Base-by-base conservation (phyloP, 371 early-diverging fungal species). In the Spiromyces aspiralis region DNA sequence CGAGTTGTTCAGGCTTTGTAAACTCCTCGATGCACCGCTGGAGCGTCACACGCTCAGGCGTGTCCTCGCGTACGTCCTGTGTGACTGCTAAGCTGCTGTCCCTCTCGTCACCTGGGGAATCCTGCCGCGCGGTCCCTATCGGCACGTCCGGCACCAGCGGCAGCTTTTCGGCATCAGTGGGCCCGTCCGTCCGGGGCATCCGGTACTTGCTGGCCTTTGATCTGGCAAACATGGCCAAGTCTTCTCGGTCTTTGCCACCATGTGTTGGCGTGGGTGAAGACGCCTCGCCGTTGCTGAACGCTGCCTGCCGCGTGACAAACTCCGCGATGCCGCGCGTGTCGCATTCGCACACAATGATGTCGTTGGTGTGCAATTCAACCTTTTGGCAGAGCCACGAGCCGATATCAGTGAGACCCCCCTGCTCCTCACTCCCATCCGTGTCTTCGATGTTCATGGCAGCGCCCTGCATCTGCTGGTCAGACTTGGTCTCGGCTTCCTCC, bases 21-120 rank as follows among this genome's bases (percentile, higher is more conserved):
- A 85, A 92, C 55, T 81, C 83, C 19, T 79, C 68, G 44, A 93
- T 49, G 54, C 95, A 95, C 51, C 82, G 78, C 23, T 76, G 66
- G 24, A 90, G 54, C 0, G 80, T 72, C 10, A 85, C 16, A 10
- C 10, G 16, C 16, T 35, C 16, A 10, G 6, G 6, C 16, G 35
- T 16, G 6, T 35, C 16, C 10, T 6, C 16, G 10, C 35, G 6
- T 35, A 16, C 6, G 35, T 35, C 10, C 16, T 35, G 35, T 10
- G 35, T 6, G 35, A 35, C 35, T 35, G 35, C 42, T 51, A 6
- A 20, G 6, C 10, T 35, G 16, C 6, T 10, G 6, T 35, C 16
- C 35, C 6, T 16, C 16, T 35, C 35, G 16, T 35, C 35, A 35
- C 16, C 16, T 10, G 6, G 10, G 16, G 6, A 10, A 16, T 6